phyloP scores from a whole-genome alignment of 1,139 yeast species.

The Geotrichum carabidarum region DNA sequence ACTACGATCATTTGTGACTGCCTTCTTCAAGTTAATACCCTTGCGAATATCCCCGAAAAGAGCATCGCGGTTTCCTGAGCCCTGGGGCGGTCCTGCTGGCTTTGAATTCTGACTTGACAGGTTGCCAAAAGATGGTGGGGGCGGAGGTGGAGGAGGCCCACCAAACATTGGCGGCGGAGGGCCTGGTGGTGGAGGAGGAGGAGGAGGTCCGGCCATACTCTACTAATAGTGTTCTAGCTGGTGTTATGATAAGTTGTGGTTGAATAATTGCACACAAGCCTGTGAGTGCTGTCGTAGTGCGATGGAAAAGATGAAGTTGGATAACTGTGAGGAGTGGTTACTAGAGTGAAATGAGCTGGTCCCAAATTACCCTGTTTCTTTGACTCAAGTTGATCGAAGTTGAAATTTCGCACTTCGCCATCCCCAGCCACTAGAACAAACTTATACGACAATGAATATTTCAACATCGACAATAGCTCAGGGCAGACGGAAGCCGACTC shows the following conservation, averaged over 20 bases:
- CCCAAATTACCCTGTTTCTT: too few species aligned
- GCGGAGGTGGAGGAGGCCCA: slow-evolving; percentile 37
- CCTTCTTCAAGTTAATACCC: slow-evolving; percentile 69
- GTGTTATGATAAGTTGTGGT: too few species aligned
- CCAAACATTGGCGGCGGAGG: slow-evolving; percentile 23
- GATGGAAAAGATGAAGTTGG: too few species aligned
- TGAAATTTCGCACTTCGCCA: too few species aligned
- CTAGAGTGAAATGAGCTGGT: too few species aligned
- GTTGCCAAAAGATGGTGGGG: slow-evolving; percentile 34
- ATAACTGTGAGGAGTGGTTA: too few species aligned
- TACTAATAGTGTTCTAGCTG: too few species aligned
- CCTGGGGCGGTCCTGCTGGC: slow-evolving; percentile 28
- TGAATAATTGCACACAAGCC: too few species aligned
- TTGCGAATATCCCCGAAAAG: slow-evolving; percentile 80
- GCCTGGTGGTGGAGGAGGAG: slow-evolving; percentile 34
- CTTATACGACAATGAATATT: slow-evolving; percentile 57
- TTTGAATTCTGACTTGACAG: slow-evolving; percentile 26
- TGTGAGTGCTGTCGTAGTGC: too few species aligned
- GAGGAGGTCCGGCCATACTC: slow-evolving; percentile 25
- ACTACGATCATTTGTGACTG: slow-evolving; percentile 67
- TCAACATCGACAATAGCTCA: slow-evolving; percentile 86
- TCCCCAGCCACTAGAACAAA: too few species aligned
- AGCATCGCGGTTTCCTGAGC: slow-evolving; percentile 52
- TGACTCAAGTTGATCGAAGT: too few species aligned
- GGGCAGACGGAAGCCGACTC: slow-evolving; percentile 71